Evolutionary conservation across 768 basidiomycete genomes (phyloP), one percentile per base, ranked within the genome.

Genomic region (Phallus indusiatus): DNA sequence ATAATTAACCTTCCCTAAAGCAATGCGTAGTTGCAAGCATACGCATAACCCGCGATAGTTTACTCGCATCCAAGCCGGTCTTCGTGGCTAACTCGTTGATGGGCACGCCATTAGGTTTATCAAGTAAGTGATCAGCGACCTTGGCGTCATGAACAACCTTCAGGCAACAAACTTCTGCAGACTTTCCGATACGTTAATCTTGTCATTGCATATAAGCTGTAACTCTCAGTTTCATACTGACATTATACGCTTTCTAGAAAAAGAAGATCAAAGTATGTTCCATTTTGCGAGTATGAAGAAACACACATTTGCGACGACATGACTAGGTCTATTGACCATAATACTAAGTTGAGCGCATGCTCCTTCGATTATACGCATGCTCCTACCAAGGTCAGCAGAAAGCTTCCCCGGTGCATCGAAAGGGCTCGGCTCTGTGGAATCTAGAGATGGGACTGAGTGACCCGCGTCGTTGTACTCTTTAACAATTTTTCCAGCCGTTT

Each of bases 1-100:
- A n/a, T n/a, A n/a, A n/a, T n/a, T 1, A 11, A 75, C 74, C 70
- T 70, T 77, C 76, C 33, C 66, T 62, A 63, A 75, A 79, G 56
- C 70, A 68, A 62, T 78, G 74, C 50, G 69, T 74, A 9, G 74
- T 69, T 14, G 74, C 71, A 5, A 79, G 69, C 4, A 70, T 60
- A 2, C 76, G 72, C 53, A 79, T 55, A 28, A 77, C 67, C 1
- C 76, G 68, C 1, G 67, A 68, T 1, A 78, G 66, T 56, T 77
- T 79, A 24, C 60, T 66, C 6, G 62, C 60, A n/a, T 76, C 67
- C 7, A 76, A 60, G 2, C 72, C 69, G 1, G 72, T 62, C 47
- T 64, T 64, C 20, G 60, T 35, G 14, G 66, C 65, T 1, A 78
- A 60, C 4, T 74, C 73, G 5, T 63, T 46, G 12, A 75, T 67